A percentile compares a stretch with the other conserved stretches of the same genome.
These are phyloP conservation scores for Ophiostoma triangulosporum DNA, from an alignment of 2,329 filamentous ascomycete species.

Conservation along the genomic window DNA sequence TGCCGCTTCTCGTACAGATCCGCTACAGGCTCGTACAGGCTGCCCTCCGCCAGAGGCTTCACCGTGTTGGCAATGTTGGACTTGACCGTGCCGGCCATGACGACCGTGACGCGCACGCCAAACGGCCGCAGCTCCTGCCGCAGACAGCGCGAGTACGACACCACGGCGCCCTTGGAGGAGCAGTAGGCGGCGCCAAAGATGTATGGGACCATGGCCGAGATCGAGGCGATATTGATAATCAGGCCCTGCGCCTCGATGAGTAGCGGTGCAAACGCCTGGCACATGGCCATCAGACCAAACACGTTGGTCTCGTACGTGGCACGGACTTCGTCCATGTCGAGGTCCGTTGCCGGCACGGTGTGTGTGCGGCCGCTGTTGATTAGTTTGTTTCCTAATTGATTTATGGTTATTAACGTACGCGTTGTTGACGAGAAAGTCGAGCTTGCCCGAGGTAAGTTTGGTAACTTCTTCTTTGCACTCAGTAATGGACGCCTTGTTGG, in stretches of 20 bases:
- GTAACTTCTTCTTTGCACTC: constrained; percentile 32
- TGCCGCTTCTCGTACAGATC: constrained; percentile 33
- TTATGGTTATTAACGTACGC: constrained; percentile 27
- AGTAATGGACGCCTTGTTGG: constrained; percentile 35
- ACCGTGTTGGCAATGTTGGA: constrained; percentile 33
- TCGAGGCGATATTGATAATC: constrained; percentile 41
- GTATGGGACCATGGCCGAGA: constrained; percentile 36
- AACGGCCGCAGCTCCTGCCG: constrained; percentile 41
- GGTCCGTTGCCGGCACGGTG: constrained; percentile 37
- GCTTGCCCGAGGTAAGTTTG: constrained; percentile 34
- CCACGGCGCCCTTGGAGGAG: constrained; percentile 41
- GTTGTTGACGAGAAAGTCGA: constrained; percentile 48
- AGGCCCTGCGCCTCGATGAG: constrained; percentile 37
- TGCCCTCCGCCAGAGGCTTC: constrained; percentile 29
- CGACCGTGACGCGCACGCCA: constrained; percentile 42
- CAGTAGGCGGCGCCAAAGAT: constrained; percentile 40
- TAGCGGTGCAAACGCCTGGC: constrained; percentile 33
- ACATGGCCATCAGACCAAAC: constrained; percentile 43
- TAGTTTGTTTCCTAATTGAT: no score
- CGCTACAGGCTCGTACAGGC: constrained; percentile 32
- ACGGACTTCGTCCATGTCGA: constrained; percentile 38
- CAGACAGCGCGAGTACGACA: constrained; percentile 37
- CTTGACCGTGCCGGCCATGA: constrained; percentile 39
- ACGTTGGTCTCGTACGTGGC: constrained; percentile 43
- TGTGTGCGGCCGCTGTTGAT: constrained; percentile 33